Evolutionary conservation across 768 basidiomycete species (phyloP).

Genomic region (Leucosporidium creatinivorum): DNA sequence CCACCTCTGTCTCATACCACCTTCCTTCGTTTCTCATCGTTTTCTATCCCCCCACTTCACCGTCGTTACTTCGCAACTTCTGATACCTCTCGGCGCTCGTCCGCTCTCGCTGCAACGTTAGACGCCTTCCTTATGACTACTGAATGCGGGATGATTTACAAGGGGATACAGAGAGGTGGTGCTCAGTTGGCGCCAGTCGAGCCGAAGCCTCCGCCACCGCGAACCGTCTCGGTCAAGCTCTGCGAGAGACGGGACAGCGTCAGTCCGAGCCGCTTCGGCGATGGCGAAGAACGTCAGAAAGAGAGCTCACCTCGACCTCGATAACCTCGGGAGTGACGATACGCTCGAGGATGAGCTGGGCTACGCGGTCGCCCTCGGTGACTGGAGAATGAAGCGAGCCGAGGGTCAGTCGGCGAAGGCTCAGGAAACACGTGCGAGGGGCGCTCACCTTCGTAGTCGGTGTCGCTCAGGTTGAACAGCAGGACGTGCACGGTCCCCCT

Average conservation of each 20-base stretch:
- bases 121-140: too few relatives aligned
- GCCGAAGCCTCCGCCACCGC: not conserved
- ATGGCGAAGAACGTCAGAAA: too few relatives aligned
- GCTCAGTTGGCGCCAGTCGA: not conserved
- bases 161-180: too few relatives aligned
- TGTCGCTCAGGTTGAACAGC: conserved; percentile 83
- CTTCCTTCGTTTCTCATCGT: too few relatives aligned
- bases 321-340: conserved; percentile 77
- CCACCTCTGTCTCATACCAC: too few relatives aligned
- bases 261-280: too few relatives aligned
- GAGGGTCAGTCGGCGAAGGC: too few relatives aligned
- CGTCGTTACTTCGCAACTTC: too few relatives aligned
- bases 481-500: conserved; percentile 83
- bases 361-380: conserved; percentile 86
- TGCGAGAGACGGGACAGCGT: not conserved
- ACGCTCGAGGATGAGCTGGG: conserved; percentile 85
- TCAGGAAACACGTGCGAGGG: not conserved
- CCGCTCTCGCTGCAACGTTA: too few relatives aligned
- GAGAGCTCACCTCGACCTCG: conserved; percentile 66
- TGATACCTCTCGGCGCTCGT: too few relatives aligned
- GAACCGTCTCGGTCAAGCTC: conserved; percentile 1
- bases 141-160: too few relatives aligned
- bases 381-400: conserved; percentile 48
- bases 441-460: conserved; percentile 72
- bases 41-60: too few relatives aligned